Evolutionary conservation across 495 filamentous ascomycete species (phyloP), one percentile per base, ranked within the genome.

Genomic region (Cudoniella acicularis): DNA sequence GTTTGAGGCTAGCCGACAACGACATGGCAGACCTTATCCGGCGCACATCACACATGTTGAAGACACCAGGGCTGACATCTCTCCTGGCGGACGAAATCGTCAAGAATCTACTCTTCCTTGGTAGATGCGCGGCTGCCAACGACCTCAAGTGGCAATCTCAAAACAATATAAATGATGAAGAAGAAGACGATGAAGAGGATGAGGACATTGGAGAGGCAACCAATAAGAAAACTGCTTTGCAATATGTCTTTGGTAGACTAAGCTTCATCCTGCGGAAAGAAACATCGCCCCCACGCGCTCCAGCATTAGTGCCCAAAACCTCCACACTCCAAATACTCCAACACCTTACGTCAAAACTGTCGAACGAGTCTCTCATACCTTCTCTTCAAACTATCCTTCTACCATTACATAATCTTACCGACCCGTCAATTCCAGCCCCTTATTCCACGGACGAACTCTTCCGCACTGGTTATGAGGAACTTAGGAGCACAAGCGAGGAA

Each of bases 321-420:
- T 85, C 89, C 1, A 81, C 89, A 16, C 79, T 98, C 49, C 82
- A 86, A 42, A 81, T 96, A 23, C 72, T 96, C 24, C 71, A 73
- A 73, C 84, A 62, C 70, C 86, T 65, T 69, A 89, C 59, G 72
- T 76, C 64, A 72, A 84, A 68, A 70, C 74, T 89, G 2, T 72
- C 85, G 1, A 66, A 71, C 6, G 77, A 80, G 1, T 76, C 83
- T 18, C 75, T 98, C 8, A 66, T 65, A 3, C 76, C 82, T 0
- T 86, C 81, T 9, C 72, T 93, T 18, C 76, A 79, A 50, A 79
- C 77, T 6, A 80, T 96, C 53, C 80, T 98, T 3, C 81, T 87
- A 21, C 90, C 94, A 16, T 78, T 97, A 17, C 85, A 91, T 67
- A 88, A 93, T 66, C 72, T 97, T 46, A 93, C 89, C 0, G 92